Evolutionary conservation across 2,329 filamentous ascomycete species (phyloP).

Genomic region (Corynespora cassiicola): DNA sequence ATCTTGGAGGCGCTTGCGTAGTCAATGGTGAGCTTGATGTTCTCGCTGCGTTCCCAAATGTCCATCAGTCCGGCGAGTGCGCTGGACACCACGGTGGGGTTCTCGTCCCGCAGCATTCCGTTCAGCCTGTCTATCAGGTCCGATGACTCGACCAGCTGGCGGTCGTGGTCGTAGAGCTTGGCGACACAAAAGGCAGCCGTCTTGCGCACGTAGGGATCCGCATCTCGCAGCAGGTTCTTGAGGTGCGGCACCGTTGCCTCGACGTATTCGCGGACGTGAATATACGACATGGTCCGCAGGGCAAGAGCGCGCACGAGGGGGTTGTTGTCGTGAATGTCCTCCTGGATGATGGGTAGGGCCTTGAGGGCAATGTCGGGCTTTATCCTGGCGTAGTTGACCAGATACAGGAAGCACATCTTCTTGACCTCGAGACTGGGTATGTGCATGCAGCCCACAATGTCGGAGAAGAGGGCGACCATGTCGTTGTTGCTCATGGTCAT

Average conservation of each 20-base stretch:
- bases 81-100: constrained; percentile 95
- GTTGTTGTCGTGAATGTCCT: constrained; percentile 93
- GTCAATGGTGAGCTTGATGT: constrained; percentile 97
- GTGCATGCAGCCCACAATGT: constrained; percentile 94
- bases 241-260: constrained; percentile 86
- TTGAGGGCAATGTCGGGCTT: constrained; percentile 94
- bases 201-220: constrained; percentile 96
- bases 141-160: constrained; percentile 84
- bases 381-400: constrained; percentile 96
- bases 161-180: constrained; percentile 97
- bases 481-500: constrained; percentile 99
- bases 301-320: constrained; percentile 91
- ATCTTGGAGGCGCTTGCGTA: constrained; percentile 98
- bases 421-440: constrained; percentile 96
- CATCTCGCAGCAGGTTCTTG: constrained; percentile 81
- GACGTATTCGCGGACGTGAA: constrained; percentile 95
- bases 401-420: constrained; percentile 99
- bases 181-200: constrained; percentile 96
- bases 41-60: constrained; percentile 97
- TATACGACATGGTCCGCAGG: constrained; percentile 93
- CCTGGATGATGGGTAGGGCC: constrained; percentile 84
- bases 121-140: constrained; percentile 94
- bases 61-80: constrained; percentile 91
- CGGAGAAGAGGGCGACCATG: constrained; percentile 96
- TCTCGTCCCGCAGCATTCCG: constrained; percentile 88